phyloP scores from a whole-genome alignment of 192 early-diverging fungal genomes.

The Coemansia sp. region DNA sequence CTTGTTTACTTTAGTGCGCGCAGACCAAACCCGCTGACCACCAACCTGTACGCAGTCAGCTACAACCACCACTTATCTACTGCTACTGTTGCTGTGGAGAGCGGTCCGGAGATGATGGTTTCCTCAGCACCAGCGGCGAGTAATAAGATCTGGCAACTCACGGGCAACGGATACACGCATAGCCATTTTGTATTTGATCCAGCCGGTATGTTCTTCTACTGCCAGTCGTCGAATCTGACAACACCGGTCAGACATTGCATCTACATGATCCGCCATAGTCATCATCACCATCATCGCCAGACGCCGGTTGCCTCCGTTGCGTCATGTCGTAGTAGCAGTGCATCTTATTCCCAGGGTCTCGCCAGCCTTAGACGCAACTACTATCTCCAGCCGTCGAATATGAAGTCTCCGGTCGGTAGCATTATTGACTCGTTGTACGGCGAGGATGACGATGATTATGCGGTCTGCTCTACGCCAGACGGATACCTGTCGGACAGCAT shows the following conservation, averaged over 20 bases:
- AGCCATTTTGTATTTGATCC: constrained; percentile 20
- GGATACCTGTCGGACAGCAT: not conserved
- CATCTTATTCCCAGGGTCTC: too few species aligned
- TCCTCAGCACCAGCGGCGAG: not conserved
- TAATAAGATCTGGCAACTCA: constrained; percentile 7
- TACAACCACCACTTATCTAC: constrained; percentile 2
- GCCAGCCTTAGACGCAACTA: too few species aligned
- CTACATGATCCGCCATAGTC: constrained; percentile 1
- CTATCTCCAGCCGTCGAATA: not conserved
- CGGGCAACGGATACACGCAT: constrained; percentile 17
- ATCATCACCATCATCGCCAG: not conserved
- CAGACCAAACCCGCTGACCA: constrained; percentile 18
- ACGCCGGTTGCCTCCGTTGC: too few species aligned
- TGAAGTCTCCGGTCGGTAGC: not conserved
- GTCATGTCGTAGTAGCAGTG: not conserved
- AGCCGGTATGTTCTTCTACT: constrained; percentile 11
- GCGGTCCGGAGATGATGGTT: too few species aligned
- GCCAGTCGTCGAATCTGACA: constrained; percentile 27
- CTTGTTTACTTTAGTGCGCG: constrained; percentile 25
- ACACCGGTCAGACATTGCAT: constrained; percentile 17
- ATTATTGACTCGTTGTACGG: not conserved
- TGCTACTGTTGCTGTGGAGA: too few species aligned
- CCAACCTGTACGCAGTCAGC: constrained; percentile 10
- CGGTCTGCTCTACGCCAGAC: not conserved
- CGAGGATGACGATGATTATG: not conserved